Evolutionary conservation across 2,329 filamentous ascomycete species (phyloP), one percentile per base, ranked within the genome.

Genomic region (Pyrenophora tritici-repentis): DNA sequence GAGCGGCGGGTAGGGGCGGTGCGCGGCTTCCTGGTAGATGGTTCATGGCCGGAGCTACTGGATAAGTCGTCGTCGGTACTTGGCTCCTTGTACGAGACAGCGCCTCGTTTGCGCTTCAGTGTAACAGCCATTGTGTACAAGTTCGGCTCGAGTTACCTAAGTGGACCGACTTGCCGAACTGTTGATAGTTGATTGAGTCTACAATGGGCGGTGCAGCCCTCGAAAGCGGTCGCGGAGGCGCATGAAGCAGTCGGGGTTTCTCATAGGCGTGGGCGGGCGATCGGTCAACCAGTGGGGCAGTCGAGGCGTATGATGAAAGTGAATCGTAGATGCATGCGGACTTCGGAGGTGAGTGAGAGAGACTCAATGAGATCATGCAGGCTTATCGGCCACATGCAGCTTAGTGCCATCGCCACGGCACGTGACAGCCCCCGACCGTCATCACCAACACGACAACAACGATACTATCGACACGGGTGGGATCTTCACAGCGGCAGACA

Each of bases 81-180:
- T 29, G 66, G 66, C 48, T 74, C 72, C 44, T 62, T 68, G 45
- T 74, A 74, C 24, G 71, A 74, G 35, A 74, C 61, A 37, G 65
- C 53, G 38, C 56, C 66, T 39, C 71, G 61, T 56, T 70, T 73
- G 60, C 72, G 71, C 58, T 73, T 73, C 47, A 67, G 56, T 33
- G 59, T 63, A 14, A 62, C 53, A 32, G 59, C 62, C 67, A 71
- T 71, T 53, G 48, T 56, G 44, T 20, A 39, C 49, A 31, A 44
- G 20, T 17, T 35, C 41, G 17, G 42, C 38, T 38, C 33, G 24
- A 26, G 37, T 34, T 34, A 44, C 47, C 22, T 22, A 29, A 18
- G 12, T 22, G 9, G 17, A 29, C 20, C 37, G 33, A 13, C 9
- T 26, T 17, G 41, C 12, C 8, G 22, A 18, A 32, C 38, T 35